Base-by-base conservation (phyloP, 257 asterid species). In the Coffea canephora region DNA sequence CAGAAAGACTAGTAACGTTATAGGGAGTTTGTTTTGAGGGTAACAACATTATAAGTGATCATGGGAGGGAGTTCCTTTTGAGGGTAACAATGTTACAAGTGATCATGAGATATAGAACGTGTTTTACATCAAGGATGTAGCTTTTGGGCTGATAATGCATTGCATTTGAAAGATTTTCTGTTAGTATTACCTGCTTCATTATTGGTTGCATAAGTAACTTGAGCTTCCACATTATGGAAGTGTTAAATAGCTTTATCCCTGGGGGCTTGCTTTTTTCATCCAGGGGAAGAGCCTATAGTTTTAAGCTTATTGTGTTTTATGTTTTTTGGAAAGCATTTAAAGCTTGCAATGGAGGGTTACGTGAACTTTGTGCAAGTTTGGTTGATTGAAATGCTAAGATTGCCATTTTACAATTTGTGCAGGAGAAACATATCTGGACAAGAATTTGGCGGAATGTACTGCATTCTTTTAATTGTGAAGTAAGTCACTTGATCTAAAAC, bases 341-440 rank as follows among this genome's bases (percentile, higher is more conserved):
- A 39, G 23, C 15, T 34, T n/a, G 43, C 11, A 54, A 18, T 39
- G n/a, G 46, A 27, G 16, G 46, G 68, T 74, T 7, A 9, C 34
- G 72, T 13, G 34, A 23, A 34, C 34, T 39, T 46, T 65, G 54
- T 69, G n/a, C 39, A 36, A n/a, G 43, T 45, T 39, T 55, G 18
- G 55, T 69, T 54, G 62, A 25, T 62, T 59, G 18, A 57, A 50
- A 43, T 71, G 43, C 61, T 31, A 71, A 45, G 0, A n/a, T 36
- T 46, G 25, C 48, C 27, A 43, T 43, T 49, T 76, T 65, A 23
- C 55, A 55, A 25, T 45, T 76, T 81, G 36, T 88, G 87, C 97
- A 96, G 99, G 90, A 91, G 97, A 90, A 96, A 91, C 90, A 96
- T 96, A 78, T 91, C 96, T 45, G 99, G 99, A 80, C 99, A 96